phyloP scores from a whole-genome alignment of 192 early-diverging fungal species.

The Umbelopsis vinacea region DNA sequence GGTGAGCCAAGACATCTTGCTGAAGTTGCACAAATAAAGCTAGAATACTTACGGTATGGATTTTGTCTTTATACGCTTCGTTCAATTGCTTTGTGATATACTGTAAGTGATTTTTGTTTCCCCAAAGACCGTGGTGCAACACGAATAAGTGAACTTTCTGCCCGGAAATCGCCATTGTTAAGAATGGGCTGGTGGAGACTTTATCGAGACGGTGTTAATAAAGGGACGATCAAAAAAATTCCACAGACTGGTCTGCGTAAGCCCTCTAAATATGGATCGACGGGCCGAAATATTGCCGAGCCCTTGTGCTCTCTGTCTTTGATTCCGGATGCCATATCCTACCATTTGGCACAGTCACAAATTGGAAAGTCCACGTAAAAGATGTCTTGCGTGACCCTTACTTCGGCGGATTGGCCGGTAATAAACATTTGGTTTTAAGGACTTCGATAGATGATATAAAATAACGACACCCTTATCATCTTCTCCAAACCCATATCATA shows the following conservation, averaged over 20 bases:
- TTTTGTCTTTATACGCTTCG: slow-evolving; percentile 22
- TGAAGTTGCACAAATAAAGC: background rate
- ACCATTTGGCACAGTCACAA: too few relatives aligned
- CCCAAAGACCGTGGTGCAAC: slow-evolving; percentile 71
- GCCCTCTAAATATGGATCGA: background rate
- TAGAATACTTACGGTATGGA: slow-evolving; percentile 12
- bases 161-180: background rate
- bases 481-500: too few relatives aligned
- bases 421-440: too few relatives aligned
- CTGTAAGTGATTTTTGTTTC: slow-evolving; percentile 55
- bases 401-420: too few relatives aligned
- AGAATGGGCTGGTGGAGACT: background rate
- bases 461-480: too few relatives aligned
- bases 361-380: too few relatives aligned
- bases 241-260: background rate
- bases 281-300: background rate
- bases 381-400: too few relatives aligned
- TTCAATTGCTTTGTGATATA: slow-evolving; percentile 50
- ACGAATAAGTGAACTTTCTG: slow-evolving; percentile 57
- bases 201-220: background rate
- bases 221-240: background rate
- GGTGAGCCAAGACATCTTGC: background rate
- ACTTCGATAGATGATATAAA: too few relatives aligned
- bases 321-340: too few relatives aligned
- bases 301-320: background rate